Percentiles rank a stretch among this genome's conserved stretches.
Conservation (phyloP, 139 green algal genomes). For the Volvox reticuliferus region DNA sequence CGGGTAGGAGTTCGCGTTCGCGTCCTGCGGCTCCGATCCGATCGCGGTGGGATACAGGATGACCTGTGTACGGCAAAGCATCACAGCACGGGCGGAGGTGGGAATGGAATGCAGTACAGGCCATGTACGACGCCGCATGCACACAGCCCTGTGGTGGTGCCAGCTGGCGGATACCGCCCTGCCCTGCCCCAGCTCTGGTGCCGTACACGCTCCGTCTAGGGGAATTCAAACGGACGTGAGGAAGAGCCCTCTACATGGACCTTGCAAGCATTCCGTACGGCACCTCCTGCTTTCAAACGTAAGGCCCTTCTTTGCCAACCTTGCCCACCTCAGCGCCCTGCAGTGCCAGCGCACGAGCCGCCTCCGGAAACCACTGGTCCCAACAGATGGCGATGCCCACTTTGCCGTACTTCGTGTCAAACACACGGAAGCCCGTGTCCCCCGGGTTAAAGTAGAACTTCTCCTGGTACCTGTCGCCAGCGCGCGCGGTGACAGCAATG, state of each 20-base stretch:
- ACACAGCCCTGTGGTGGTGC: too few relatives aligned
- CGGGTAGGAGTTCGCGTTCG: constrained; percentile 70
- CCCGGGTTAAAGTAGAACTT: constrained; percentile 87
- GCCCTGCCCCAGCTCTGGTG: too few relatives aligned
- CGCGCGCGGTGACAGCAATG: too few relatives aligned
- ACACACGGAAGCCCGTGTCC: constrained; percentile 82
- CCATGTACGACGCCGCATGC: too few relatives aligned
- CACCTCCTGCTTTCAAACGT: neutral
- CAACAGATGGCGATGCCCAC: constrained; percentile 82
- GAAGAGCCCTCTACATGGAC: too few relatives aligned
- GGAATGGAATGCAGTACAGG: too few relatives aligned
- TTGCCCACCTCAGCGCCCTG: constrained; percentile 63
- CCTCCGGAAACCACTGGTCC: constrained; percentile 82
- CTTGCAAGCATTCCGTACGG: neutral
- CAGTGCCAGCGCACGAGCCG: constrained; percentile 69
- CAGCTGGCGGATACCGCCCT: too few relatives aligned
- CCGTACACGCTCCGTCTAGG: too few relatives aligned
- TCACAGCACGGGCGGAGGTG: neutral
- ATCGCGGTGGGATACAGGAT: constrained; percentile 86
- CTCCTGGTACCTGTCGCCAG: constrained; percentile 59
- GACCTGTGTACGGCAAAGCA: constrained; percentile 49
- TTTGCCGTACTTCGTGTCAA: constrained; percentile 66
- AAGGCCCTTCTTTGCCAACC: neutral
- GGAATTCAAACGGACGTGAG: too few relatives aligned
- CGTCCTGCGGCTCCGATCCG: constrained; percentile 73